phyloP scores from a whole-genome alignment of 257 asterid species.

The Solanum virginianum region DNA sequence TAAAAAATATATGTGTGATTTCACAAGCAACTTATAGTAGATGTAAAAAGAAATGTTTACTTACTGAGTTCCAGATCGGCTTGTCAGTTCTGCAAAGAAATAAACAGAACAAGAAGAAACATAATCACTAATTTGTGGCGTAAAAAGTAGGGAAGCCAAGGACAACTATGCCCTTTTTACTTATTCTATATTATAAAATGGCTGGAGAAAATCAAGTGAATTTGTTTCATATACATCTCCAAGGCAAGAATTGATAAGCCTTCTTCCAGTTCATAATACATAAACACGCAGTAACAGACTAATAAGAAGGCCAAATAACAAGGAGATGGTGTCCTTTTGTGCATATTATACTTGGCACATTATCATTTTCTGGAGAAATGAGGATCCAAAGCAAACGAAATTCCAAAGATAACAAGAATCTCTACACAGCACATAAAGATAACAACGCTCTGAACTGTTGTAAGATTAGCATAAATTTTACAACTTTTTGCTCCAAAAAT shows the following conservation, averaged over 20 bases:
- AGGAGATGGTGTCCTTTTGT: background rate
- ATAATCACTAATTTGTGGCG: conserved; percentile 7
- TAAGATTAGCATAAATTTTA: background rate
- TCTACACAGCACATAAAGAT: background rate
- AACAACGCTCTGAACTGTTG: background rate
- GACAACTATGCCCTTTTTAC: background rate
- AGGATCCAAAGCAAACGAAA: background rate
- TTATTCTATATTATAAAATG: background rate
- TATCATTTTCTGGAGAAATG: background rate
- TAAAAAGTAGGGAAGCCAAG: background rate
- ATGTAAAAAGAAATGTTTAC: conserved; percentile 11
- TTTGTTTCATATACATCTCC: background rate
- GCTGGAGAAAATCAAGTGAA: background rate
- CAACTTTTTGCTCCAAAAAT: background rate
- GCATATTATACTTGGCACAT: background rate
- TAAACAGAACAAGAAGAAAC: background rate
- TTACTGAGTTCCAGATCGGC: conserved; percentile 94
- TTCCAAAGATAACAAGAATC: background rate
- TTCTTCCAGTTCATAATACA: background rate
- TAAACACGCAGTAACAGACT: background rate
- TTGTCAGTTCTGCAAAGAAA: conserved; percentile 56
- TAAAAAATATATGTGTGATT: background rate
- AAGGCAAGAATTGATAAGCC: background rate
- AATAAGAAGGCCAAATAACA: background rate
- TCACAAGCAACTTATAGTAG: background rate